Base-by-base conservation (phyloP, 805 yeast genomes). In the Saturnispora besseyi region DNA sequence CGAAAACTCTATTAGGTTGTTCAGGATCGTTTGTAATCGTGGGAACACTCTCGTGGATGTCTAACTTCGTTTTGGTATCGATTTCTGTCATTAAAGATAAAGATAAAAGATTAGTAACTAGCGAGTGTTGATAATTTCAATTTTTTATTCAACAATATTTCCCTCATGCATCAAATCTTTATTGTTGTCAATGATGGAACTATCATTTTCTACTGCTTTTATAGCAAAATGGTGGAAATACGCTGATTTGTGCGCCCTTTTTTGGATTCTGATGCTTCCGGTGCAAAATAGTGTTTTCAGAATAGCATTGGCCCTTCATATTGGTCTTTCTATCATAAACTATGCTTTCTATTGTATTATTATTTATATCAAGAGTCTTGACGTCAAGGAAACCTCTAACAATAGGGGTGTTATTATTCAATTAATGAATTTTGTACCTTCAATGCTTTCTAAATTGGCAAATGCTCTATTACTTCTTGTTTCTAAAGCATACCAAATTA, bases 231-330 rank as follows among this genome's bases (percentile, higher is more conserved):
- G 56, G 46, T 52, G 54, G 51, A 51, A 36, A 10, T 45, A 45
- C 32, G 46, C 46, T 1, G 41, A 54, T 11, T 58, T 55, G 38
- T 38, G 47, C 1, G 15, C 59, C 1, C 24, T 59, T 5, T 28
- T 36, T 1, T 32, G 49, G 8, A 37, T 55, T 8, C n/a, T 62
- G 24, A 5, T 62, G 1, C 37, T 65, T 3, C 56, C 57, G 6
- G 51, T 53, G 2, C 28, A 60, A 11, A 62, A 59, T 45, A 63
- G 63, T 4, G 22, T 65, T 7, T 53, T 57, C 28, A 63, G 61
- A 51, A 61, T 65, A 6, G 53, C 62, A 11, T 22, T 65, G 37
- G 69, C 68, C 2, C 41, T 59, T 13, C 62, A 62, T 48, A 49
- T 54, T 6, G 70, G 66, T 2, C 41, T 62, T 15, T 57, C 56